Base-by-base conservation (phyloP, 768 basidiomycete genomes). In the Neoboletus brunneissimus region DNA sequence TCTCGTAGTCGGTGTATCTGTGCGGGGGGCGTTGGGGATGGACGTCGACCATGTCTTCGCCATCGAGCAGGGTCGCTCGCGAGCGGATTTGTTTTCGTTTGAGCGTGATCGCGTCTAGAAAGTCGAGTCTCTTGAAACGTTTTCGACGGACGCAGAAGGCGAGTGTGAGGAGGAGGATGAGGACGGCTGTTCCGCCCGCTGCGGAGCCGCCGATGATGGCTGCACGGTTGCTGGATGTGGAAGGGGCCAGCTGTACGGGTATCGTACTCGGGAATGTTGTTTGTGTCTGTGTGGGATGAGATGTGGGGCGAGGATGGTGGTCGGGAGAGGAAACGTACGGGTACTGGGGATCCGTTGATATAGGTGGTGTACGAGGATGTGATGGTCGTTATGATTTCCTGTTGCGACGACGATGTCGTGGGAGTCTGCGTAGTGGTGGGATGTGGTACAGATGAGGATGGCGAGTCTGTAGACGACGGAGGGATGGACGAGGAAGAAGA, bases 151-250 rank as follows among this genome's bases (percentile, higher is more conserved):
- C 71, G 20, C 61, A 67, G 56, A 80, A 80, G 3, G 78, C 58
- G 13, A 68, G 59, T 20, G 68, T 70, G 16, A 80, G 70, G 22
- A 64, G 13, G 4, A 75, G 23, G 45, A 78, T 67, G 15, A 81
- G 48, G 31, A 80, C 43, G 9, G 71, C 64, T 16, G 75, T 70
- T 10, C 65, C 72, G 2, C 72, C 78, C 5, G 72, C 70, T 31
- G 77, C 76, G 4, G 74, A 67, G 4, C 77, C 78, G 4, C 75
- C 78, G 31, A 81, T 79, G 40, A 77, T 67, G 38, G 74, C 72
- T 1, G 73, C 77, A 20, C 76, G 77, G 5, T 66, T 43, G 25
- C 47, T 53, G 0, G 48, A 13, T 2, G 48, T 12, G 4, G 56
- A 35, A 15, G 32, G 23, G 31, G n/a, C 16, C 0, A 59, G 29